Percentiles rank a stretch among this genome's conserved stretches.
Conservation (phyloP, 805 yeast genomes). For the Pichia scutulata region DNA sequence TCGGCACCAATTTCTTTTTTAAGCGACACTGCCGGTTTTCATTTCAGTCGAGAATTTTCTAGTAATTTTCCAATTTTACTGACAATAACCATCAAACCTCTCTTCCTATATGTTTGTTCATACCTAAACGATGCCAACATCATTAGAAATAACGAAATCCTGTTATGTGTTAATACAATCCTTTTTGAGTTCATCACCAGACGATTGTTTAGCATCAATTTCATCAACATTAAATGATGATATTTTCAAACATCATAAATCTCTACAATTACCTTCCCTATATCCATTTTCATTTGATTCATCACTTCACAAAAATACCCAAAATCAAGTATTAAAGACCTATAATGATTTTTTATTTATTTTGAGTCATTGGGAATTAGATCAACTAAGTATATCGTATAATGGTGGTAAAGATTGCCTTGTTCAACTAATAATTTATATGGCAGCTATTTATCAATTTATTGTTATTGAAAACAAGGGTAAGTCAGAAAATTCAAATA, state of each 20-base stretch:
- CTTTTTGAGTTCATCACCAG: not conserved
- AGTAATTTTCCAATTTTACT: not conserved
- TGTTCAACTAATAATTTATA: conserved; percentile 70
- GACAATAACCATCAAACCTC: not conserved
- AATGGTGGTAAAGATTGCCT: conserved; percentile 98
- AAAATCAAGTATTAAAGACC: conserved; percentile 19
- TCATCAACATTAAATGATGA: not conserved
- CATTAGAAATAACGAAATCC: not conserved
- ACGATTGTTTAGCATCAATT: not conserved
- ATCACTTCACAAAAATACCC: conserved; percentile 16
- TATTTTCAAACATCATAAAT: not conserved
- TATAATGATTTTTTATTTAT: conserved; percentile 15
- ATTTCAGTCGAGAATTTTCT: no score
- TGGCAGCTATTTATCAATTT: conserved; percentile 41
- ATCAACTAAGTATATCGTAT: conserved; percentile 70
- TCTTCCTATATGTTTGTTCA: no score
- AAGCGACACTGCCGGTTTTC: no score
- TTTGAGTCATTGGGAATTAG: conserved; percentile 21
- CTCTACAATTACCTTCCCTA: conserved; percentile 2
- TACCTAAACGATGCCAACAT: not conserved
- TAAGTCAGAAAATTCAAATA: not conserved
- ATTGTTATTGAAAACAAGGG: conserved; percentile 10
- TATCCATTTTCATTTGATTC: conserved; percentile 3
- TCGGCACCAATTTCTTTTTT: no score
- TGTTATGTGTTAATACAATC: not conserved